Conservation (phyloP, 2,329 filamentous ascomycete genomes). For the Aspergillus ochraceus region DNA sequence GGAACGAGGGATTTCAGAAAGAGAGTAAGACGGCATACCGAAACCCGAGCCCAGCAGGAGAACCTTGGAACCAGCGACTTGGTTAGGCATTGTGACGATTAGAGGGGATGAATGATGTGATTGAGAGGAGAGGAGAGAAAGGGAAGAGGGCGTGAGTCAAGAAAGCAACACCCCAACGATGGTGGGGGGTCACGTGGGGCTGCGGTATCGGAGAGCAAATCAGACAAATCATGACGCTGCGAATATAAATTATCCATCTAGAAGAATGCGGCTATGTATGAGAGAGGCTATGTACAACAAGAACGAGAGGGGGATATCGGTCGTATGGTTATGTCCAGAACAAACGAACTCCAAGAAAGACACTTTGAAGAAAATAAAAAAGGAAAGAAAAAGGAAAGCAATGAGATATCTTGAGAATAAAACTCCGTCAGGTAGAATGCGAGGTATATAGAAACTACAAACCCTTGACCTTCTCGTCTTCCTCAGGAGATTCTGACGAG, state of each 20-base stretch:
- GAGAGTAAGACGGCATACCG: conserved; percentile 25
- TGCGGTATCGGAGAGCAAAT: conserved; percentile 26
- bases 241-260: not conserved
- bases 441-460: conserved; percentile 20
- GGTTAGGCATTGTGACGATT: conserved; percentile 35
- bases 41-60: conserved; percentile 41
- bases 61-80: conserved; percentile 40
- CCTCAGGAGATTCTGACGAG: conserved; percentile 26
- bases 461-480: conserved; percentile 27
- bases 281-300: not conserved
- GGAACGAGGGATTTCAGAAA: not conserved
- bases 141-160: conserved; percentile 14
- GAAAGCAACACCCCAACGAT: not conserved
- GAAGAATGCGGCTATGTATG: not conserved
- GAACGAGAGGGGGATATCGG: not conserved
- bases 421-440: not conserved
- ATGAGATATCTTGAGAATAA: not conserved
- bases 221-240: not conserved
- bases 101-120: not conserved
- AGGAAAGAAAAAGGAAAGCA: not conserved
- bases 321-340: not conserved
- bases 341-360: not conserved
- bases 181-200: conserved; percentile 25
- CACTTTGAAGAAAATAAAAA: not conserved
- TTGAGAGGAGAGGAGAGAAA: conserved; percentile 15